These are phyloP conservation scores for Camptophora hylomeconis DNA, from an alignment of 2,329 filamentous ascomycete genomes.

Conservation along the genomic window DNA sequence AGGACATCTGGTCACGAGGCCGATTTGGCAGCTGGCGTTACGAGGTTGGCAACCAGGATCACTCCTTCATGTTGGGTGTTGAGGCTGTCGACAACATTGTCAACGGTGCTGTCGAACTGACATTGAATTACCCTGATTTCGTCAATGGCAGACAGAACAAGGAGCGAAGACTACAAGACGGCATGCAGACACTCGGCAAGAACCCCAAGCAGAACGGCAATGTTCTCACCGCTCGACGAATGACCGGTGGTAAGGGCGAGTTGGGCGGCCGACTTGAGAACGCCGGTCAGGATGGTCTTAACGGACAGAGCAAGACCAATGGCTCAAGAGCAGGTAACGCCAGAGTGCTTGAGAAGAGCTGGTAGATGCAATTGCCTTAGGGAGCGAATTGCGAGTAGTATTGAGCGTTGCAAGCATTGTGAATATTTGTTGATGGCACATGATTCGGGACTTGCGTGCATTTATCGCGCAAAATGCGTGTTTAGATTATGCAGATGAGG, in stretches of 20 bases:
- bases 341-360: too few relatives aligned
- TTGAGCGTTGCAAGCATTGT: too few relatives aligned
- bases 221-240: slow-evolving; percentile 9
- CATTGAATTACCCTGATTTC: slow-evolving; percentile 92
- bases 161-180: slow-evolving; percentile 50
- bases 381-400: too few relatives aligned
- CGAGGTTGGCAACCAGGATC: slow-evolving; percentile 93
- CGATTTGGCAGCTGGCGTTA: slow-evolving; percentile 98
- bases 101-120: slow-evolving; percentile 79
- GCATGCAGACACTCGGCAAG: slow-evolving; percentile 45
- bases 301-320: too few relatives aligned
- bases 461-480: too few relatives aligned
- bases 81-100: slow-evolving; percentile 85
- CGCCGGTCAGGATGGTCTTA: too few relatives aligned
- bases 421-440: too few relatives aligned
- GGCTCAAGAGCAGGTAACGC: too few relatives aligned
- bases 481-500: too few relatives aligned
- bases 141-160: slow-evolving; percentile 61
- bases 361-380: too few relatives aligned
- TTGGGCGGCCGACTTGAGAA: slow-evolving; percentile 14
- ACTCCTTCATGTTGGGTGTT: slow-evolving; percentile 94
- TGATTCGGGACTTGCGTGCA: too few relatives aligned
- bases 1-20: slow-evolving; percentile 88
- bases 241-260: slow-evolving; percentile 16
- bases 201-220: slow-evolving; percentile 15